These are phyloP conservation scores for Fusarium kyushuense DNA, from an alignment of 2,329 filamentous ascomycete genomes.

Conservation along the genomic window DNA sequence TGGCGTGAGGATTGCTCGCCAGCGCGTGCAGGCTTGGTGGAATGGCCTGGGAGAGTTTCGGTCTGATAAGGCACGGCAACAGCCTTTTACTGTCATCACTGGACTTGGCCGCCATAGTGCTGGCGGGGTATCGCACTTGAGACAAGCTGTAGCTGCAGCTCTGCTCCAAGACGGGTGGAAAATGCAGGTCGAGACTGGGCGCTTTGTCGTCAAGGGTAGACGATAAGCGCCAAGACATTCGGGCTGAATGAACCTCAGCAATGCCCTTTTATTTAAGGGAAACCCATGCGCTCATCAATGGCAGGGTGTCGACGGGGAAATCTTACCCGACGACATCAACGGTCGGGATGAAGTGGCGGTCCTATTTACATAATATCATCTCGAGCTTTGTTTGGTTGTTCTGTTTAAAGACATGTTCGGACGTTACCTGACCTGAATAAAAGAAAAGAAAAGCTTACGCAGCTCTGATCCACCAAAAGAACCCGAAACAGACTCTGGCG, in stretches of 20 bases:
- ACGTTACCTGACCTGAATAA: background rate
- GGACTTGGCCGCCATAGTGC: conserved; percentile 83
- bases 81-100: conserved; percentile 80
- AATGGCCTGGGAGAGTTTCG: conserved; percentile 73
- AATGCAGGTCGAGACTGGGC: conserved; percentile 77
- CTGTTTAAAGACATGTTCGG: conserved; percentile 5
- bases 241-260: background rate
- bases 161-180: conserved; percentile 86
- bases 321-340: background rate
- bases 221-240: conserved; percentile 43
- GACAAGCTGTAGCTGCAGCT: conserved; percentile 82
- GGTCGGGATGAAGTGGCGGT: background rate
- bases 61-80: conserved; percentile 60
- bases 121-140: conserved; percentile 79
- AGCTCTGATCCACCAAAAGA: conserved; percentile 31
- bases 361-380: background rate
- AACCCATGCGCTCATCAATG: background rate
- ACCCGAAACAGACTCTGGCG: conserved; percentile 24
- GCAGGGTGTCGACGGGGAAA: background rate
- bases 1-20: conserved; percentile 80
- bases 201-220: conserved; percentile 75
- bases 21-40: conserved; percentile 82
- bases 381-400: background rate
- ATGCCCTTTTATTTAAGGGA: background rate
- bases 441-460: conserved; percentile 33